Conservation (phyloP, 176 grass and related monocot genomes). For the Eragrostis curvula region DNA sequence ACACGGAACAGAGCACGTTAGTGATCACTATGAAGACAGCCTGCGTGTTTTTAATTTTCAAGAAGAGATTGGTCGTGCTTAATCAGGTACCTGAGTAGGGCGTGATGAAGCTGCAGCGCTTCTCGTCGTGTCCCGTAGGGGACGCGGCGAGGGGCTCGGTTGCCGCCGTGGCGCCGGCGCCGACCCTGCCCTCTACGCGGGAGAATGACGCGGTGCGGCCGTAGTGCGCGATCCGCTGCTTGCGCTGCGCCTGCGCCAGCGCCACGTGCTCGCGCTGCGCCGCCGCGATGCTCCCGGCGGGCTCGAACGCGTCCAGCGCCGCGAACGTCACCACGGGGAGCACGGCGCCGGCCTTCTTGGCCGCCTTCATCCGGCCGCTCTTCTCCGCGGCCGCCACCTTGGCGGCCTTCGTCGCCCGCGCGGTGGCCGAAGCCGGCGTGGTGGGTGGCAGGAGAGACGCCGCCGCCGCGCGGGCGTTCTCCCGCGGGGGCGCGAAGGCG, state of each 20-base stretch:
- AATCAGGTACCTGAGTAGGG: constrained; percentile 69
- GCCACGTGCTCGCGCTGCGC: constrained; percentile 68
- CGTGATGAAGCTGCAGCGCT: constrained; percentile 96
- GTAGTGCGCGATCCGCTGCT: constrained; percentile 77
- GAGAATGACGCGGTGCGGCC: constrained; percentile 75
- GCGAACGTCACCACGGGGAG: constrained; percentile 45
- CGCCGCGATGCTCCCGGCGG: constrained; percentile 65
- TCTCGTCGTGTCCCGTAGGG: constrained; percentile 52
- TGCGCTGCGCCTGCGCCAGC: constrained; percentile 80
- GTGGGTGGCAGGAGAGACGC: constrained; percentile 35
- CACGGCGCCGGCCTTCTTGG: constrained; percentile 42
- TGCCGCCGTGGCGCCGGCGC: background rate
- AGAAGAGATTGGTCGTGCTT: no score
- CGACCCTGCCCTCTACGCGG: constrained; percentile 55
- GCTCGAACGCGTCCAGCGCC: constrained; percentile 50
- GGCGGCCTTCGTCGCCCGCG: constrained; percentile 35
- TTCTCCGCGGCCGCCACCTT: constrained; percentile 7
- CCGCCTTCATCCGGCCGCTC: constrained; percentile 33
- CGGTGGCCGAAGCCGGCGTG: constrained; percentile 28
- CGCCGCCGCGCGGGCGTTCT: constrained; percentile 9
- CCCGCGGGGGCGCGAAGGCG: background rate
- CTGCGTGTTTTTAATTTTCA: no score
- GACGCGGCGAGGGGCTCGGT: background rate
- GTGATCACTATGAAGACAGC: no score
- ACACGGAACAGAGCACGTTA: background rate